Conservation (phyloP, 2,329 filamentous ascomycete species). For the Penicillium glabrum region DNA sequence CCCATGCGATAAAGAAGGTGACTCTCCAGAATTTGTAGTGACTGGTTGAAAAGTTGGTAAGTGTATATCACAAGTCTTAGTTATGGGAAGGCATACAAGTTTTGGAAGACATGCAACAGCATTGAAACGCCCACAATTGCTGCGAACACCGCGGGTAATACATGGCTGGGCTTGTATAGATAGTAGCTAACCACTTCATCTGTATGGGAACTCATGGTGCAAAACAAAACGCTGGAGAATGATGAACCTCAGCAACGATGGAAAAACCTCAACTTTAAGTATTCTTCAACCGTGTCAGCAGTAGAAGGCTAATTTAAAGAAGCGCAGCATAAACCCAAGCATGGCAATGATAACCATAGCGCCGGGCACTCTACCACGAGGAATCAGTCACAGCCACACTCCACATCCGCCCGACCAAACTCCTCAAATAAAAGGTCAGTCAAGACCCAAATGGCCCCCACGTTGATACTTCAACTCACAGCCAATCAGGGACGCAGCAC, state of each 20-base stretch:
- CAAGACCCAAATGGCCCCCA: neutral
- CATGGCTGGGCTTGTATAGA: slow-evolving; percentile 33
- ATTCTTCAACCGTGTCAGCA: neutral
- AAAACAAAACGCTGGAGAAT: neutral
- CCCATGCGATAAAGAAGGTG: slow-evolving; percentile 39
- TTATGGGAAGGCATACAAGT: slow-evolving; percentile 26
- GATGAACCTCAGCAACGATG: neutral
- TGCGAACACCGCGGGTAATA: slow-evolving; percentile 34
- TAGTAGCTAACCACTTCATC: slow-evolving; percentile 19
- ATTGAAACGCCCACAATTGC: slow-evolving; percentile 32
- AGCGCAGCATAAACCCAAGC: slow-evolving; percentile 7
- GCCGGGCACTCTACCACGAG: neutral
- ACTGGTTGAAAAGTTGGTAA: slow-evolving; percentile 6
- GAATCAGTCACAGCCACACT: neutral
- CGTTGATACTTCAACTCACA: neutral
- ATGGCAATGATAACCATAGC: neutral
- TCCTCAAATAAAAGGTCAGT: neutral
- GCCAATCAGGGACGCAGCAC: slow-evolving; percentile 5
- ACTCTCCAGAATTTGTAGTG: slow-evolving; percentile 36
- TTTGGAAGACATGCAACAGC: slow-evolving; percentile 32
- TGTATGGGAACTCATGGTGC: slow-evolving; percentile 9
- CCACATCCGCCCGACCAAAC: neutral
- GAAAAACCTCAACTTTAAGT: slow-evolving; percentile 5
- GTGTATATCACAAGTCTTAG: neutral
- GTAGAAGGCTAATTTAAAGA: neutral